These are phyloP conservation scores for Fraxinus angustifolia DNA, from an alignment of 305 asterid genomes.

Conservation along the genomic window DNA sequence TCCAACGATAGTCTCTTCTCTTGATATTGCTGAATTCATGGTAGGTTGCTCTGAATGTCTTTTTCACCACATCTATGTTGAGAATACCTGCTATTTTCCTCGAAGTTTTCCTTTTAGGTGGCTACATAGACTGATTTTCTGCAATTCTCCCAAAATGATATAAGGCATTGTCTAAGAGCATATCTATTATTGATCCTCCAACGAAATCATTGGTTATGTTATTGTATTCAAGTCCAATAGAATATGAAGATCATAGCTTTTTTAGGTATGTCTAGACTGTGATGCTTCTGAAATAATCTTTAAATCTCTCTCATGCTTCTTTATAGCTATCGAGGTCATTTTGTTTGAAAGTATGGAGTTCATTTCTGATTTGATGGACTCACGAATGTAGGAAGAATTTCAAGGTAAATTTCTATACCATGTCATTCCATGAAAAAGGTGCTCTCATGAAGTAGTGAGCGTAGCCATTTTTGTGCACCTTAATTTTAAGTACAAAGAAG, in stretches of 20 bases:
- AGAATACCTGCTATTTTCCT: not conserved
- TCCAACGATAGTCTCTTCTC: not conserved
- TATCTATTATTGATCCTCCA: not conserved
- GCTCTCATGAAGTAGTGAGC: too few species aligned
- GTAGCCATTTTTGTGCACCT: not conserved
- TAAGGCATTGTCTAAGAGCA: not conserved
- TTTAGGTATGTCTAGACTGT: not conserved
- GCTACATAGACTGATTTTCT: not conserved
- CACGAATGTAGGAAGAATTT: too few species aligned
- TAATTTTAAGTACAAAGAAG: too few species aligned
- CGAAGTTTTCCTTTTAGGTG: not conserved
- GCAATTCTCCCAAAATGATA: not conserved
- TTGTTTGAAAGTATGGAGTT: not conserved
- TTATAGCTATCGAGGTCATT: not conserved
- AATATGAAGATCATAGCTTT: not conserved
- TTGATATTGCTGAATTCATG: not conserved
- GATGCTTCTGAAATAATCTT: too few species aligned
- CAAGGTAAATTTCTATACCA: not conserved
- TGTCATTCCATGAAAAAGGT: not conserved
- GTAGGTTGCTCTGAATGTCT: not conserved
- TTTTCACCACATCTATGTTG: not conserved
- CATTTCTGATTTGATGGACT: not conserved
- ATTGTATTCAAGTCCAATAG: not conserved
- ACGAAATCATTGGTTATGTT: not conserved
- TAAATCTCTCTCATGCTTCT: not conserved